phyloP scores from a whole-genome alignment of 257 asterid genomes.

The Scutellaria baicalensis region DNA sequence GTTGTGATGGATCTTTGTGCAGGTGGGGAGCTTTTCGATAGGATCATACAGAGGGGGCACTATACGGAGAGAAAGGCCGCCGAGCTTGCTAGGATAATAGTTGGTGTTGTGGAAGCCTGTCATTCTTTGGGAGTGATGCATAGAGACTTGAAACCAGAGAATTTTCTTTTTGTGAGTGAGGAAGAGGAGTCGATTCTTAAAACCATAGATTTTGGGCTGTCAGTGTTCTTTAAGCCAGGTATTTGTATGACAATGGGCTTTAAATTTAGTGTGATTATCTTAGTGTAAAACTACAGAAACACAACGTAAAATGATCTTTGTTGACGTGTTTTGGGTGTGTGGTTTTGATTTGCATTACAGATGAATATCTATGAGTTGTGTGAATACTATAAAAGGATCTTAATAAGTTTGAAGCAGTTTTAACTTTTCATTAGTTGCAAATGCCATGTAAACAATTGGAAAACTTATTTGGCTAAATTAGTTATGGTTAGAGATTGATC shows the following conservation, averaged over 20 bases:
- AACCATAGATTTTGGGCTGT: conserved; percentile 43
- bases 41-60: conserved; percentile 47
- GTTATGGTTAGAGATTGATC: not conserved
- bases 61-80: conserved; percentile 44
- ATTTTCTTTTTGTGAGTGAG: conserved; percentile 35
- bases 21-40: conserved; percentile 48
- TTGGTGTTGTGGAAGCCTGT: conserved; percentile 46
- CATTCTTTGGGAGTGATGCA: conserved; percentile 47
- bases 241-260: not conserved
- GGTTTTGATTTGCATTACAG: not conserved
- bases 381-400: no score
- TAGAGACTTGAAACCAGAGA: conserved; percentile 42
- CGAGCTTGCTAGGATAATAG: conserved; percentile 37
- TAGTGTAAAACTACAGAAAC: not conserved
- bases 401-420: not conserved
- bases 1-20: conserved; percentile 46
- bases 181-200: conserved; percentile 36
- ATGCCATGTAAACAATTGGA: not conserved
- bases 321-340: not conserved
- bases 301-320: no score
- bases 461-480: not conserved
- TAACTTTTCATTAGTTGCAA: not conserved
- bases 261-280: not conserved
- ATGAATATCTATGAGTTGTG: not conserved
- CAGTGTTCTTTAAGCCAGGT: conserved; percentile 46